Evolutionary conservation across 2,329 filamentous ascomycete genomes (phyloP), one percentile per base, ranked within the genome.

Genomic region (Pseudogymnoascus sp.): DNA sequence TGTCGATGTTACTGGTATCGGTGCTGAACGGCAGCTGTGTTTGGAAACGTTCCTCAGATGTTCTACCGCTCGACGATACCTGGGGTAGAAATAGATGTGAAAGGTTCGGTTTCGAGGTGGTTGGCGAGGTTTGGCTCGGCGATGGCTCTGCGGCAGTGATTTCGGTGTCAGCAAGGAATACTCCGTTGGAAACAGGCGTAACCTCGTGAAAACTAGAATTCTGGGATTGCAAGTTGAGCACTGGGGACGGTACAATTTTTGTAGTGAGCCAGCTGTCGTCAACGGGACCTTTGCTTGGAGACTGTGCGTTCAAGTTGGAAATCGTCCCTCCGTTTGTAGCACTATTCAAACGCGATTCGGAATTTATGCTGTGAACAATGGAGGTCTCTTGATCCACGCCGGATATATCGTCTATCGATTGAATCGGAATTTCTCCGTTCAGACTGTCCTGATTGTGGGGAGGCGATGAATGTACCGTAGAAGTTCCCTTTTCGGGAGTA

Each of bases 241-340:
- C 47, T 33, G 29, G 47, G 15, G 47, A 33, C 5, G 26, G 47
- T 8, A 54, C 26, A 11, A 54, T 17, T 33, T 54, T 54, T 31
- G 47, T 54, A 54, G 47, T 54, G 47, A 33, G 29, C 47, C 47
- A 54, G 47, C 47, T 54, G 47, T 54, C 44, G 29, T 31, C 47
- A n/a, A 33, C 6, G n/a, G 47, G 47, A 33, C 31, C 26, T 2
- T 33, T 54, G 29, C 17, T 33, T 26, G n/a, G 2, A 11, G 15
- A 33, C 4, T n/a, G 26, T 29, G 26, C 29, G 47, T 33, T 33
- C 15, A 33, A 9, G 29, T 54, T 9, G 15, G 47, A 54, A 33
- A 54, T 17, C 26, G 44, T 50, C 44, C 29, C 44, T 31, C n/a
- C 26, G 26, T 50, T 10, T 50, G 26, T 54, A 17, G n/a, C 10